Evolutionary conservation across 2,329 filamentous ascomycete species (phyloP).

Genomic region (Westerdykella aurantiaca): DNA sequence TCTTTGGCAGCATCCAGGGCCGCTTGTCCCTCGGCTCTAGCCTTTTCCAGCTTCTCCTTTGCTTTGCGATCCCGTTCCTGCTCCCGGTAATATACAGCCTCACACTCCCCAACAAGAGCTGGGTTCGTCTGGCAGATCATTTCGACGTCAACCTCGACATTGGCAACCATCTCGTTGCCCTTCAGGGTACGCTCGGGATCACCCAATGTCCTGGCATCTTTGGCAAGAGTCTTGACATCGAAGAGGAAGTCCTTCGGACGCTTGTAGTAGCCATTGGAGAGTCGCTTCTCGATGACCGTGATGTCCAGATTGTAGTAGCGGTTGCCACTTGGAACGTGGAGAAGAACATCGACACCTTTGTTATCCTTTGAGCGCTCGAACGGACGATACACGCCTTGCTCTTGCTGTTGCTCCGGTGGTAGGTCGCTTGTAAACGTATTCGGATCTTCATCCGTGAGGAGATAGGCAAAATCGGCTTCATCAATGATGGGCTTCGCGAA

Average conservation of each 20-base stretch:
- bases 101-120: constrained; percentile 64
- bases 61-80: constrained; percentile 59
- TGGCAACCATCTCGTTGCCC: constrained; percentile 84
- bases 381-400: constrained; percentile 58
- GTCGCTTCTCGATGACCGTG: constrained; percentile 86
- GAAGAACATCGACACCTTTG: constrained; percentile 69
- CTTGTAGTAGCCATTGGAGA: constrained; percentile 95
- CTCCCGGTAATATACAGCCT: constrained; percentile 67
- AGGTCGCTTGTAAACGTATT: constrained; percentile 57
- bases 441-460: constrained; percentile 78
- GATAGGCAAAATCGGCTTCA: constrained; percentile 66
- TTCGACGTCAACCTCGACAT: constrained; percentile 89
- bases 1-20: constrained; percentile 37
- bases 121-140: constrained; percentile 64
- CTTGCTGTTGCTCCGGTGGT: constrained; percentile 48
- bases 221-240: constrained; percentile 78
- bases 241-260: constrained; percentile 82
- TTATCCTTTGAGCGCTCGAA: constrained; percentile 76
- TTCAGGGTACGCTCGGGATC: constrained; percentile 78
- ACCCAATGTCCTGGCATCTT: constrained; percentile 75
- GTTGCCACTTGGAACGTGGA: constrained; percentile 69
- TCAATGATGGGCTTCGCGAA: constrained; percentile 75
- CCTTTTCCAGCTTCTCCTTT: constrained; percentile 48
- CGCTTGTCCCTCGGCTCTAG: constrained; percentile 33
- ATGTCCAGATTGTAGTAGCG: constrained; percentile 95